These are phyloP conservation scores for Boletus barrowsii DNA, from an alignment of 768 basidiomycete species.

Conservation along the genomic window DNA sequence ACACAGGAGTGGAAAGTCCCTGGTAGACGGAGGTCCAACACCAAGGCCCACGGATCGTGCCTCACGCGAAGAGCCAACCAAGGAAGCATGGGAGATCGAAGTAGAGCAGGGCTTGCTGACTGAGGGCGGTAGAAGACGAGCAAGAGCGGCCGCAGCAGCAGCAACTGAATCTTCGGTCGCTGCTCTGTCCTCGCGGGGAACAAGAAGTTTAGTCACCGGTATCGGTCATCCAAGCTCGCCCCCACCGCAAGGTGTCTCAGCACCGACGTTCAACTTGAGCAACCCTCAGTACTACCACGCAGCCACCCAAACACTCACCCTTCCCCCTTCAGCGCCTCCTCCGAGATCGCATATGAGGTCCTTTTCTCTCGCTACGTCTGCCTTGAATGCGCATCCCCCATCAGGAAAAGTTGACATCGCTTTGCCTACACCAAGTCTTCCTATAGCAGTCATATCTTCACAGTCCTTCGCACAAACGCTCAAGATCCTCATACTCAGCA, in stretches of 20 bases:
- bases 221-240: conserved; percentile 27
- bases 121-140: conserved; percentile 68
- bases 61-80: conserved; percentile 36
- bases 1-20: conserved; percentile 35
- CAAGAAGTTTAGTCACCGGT: conserved; percentile 16
- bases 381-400: conserved; percentile 1
- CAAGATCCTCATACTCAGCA: conserved; percentile 55
- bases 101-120: conserved; percentile 73
- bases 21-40: conserved; percentile 15
- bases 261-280: conserved; percentile 34
- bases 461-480: conserved; percentile 63
- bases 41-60: not conserved
- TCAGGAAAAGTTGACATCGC: conserved; percentile 41
- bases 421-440: conserved; percentile 66
- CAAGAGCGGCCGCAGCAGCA: conserved; percentile 44
- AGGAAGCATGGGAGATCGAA: conserved; percentile 80
- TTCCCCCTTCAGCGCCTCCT: conserved; percentile 60
- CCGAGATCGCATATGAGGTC: conserved; percentile 54
- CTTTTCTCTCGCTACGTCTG: conserved; percentile 49
- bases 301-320: conserved; percentile 54
- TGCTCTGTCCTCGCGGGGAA: conserved; percentile 12
- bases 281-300: conserved; percentile 61
- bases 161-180: conserved; percentile 38
- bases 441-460: conserved; percentile 55
- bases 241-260: conserved; percentile 19